Base-by-base conservation (phyloP, 2,329 filamentous ascomycete genomes). In the Clarireedia monteithiana region DNA sequence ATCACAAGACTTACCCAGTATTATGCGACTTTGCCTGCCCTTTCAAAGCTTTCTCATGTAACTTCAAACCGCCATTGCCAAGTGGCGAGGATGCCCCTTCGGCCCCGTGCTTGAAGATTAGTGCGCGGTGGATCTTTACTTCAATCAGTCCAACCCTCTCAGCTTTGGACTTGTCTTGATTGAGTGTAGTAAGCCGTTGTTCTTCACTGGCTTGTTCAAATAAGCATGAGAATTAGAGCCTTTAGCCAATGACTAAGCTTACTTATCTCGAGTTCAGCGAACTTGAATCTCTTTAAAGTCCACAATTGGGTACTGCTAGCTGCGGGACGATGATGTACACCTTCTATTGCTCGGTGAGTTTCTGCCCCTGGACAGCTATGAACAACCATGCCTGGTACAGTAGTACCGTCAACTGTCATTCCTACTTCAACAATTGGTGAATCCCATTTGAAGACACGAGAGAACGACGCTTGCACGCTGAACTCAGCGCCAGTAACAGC, bases 11-110 rank as follows among this genome's bases (percentile, higher is more conserved):
- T 27, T 56, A 56, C 53, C 38, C 44, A 30, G 52, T 42, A 4
- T 12, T 20, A 10, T 56, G 53, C 3, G 53, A 52, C 27, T 52
- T 52, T 2, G 48, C 48, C 27, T 56, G 23, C 2, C 53, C 48
- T 34, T 56, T 56, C 2, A 56, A 23, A 23, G 40, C 48, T 17
- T 52, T 56, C 42, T 56, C 53, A 38, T 56, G 48, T 5, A 56
- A 50, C n/a, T 17, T 30, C n/a, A 5, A n/a, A 14, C 30, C 7
- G 10, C 5, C 17, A 6, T 5, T 20, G n/a, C 10, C 36, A 3
- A n/a, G 6, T 7, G 14, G 2, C 30, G 2, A 5, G 6, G 15
- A n/a, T n/a, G 1, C 26, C 6, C 15, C 1, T 4, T 17, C 2
- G 5, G 9, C 2, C 2, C 1, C 10, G 3, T 42, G 10, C 4